Base-by-base conservation (phyloP, 495 filamentous ascomycete species). In the Achaetomiella virescens region DNA sequence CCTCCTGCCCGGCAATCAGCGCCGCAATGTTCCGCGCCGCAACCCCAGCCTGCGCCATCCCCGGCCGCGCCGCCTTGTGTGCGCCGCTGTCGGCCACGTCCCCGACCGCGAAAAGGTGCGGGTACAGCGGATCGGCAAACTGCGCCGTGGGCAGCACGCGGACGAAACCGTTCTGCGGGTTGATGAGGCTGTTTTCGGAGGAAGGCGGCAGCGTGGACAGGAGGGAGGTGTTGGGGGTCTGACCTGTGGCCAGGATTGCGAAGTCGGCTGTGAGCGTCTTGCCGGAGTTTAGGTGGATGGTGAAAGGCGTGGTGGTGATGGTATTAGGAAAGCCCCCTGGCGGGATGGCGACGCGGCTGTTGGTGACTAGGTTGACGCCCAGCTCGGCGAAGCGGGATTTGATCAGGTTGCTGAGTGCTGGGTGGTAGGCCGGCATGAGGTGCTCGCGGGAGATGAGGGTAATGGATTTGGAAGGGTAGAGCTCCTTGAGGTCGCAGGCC, bases 21-120 rank as follows among this genome's bases (percentile, higher is more conserved):
- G 67, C 58, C n/a, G 70, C 54, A 8, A 85, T 80, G 50, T 85
- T 85, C 55, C 69, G 72, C 6, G 73, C 74, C 9, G 78, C 79
- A n/a, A 82, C 71, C 2, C 70, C 75, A 0, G 78, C 78, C 62
- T 85, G 82, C 6, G 68, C 67, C 0, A 69, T 54, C 5, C 77
- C 76, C 1, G 82, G 78, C 27, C 78, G 64, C 1, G 79, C 81
- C 12, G 78, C 81, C 57, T 81, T 84, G 45, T 78, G 64, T 2
- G 77, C 74, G 3, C 76, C 75, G 0, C 80, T 79, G 33, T 81
- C 77, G 18, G 81, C 81, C 27, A 84, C 77, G 61, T 86, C 83
- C 2, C 83, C 83, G 10, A 83, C 71, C 0, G 81, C 81, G 52
- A 79, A 85, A 3, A 84, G 56, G 22, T 66, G 42, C 27, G 56